Conservation (phyloP, 805 yeast species). For the Saturnispora dispora region DNA sequence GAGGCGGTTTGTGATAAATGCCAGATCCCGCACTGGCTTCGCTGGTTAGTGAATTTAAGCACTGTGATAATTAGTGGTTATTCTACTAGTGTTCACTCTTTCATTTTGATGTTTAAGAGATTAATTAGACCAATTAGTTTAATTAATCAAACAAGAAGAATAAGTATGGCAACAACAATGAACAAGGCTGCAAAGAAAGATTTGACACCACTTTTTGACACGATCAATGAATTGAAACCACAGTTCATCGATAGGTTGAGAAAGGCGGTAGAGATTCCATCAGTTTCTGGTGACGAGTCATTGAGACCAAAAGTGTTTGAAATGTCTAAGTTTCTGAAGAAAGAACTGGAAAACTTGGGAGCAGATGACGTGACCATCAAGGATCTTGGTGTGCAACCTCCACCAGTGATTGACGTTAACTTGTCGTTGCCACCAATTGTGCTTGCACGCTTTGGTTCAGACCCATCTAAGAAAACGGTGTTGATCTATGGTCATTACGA, state of each 20-base stretch:
- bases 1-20: background rate
- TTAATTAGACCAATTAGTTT: background rate
- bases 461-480: constrained; percentile 77
- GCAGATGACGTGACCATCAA: constrained; percentile 75
- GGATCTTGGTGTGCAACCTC: constrained; percentile 84
- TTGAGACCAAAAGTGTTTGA: constrained; percentile 82
- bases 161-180: constrained; percentile 19
- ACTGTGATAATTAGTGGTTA: no score
- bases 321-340: constrained; percentile 76
- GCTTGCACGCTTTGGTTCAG: constrained; percentile 78
- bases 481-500: constrained; percentile 96
- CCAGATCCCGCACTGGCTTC: background rate
- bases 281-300: constrained; percentile 86
- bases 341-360: constrained; percentile 63
- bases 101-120: constrained; percentile 3
- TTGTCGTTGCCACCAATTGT: constrained; percentile 89
- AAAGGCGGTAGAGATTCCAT: constrained; percentile 87
- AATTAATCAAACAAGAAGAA: background rate
- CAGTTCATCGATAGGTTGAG: constrained; percentile 61
- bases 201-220: constrained; percentile 34
- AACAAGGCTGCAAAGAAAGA: background rate
- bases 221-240: constrained; percentile 69
- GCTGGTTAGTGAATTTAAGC: background rate
- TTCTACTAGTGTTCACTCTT: background rate
- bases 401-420: constrained; percentile 62